Evolutionary conservation across 75 land plant genomes (phyloP).

Genomic region (Selaginella moellendorffii): DNA sequence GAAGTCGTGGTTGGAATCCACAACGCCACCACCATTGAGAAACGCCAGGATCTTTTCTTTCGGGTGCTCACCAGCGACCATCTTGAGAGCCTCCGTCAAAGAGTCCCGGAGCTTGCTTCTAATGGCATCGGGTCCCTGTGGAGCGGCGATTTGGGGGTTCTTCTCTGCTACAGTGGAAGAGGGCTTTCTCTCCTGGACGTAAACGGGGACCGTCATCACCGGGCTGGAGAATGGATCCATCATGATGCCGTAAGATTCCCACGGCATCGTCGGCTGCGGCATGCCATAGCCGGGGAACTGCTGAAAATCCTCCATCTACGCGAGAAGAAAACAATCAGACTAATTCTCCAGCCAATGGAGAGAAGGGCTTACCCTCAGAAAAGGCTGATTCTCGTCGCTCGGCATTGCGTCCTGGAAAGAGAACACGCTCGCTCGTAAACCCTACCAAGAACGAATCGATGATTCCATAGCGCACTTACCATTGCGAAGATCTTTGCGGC

Average conservation of each 20-base stretch:
- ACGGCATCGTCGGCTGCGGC: neutral
- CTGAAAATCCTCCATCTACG: neutral
- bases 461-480: too few species aligned
- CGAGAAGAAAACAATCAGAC: neutral
- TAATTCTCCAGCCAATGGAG: neutral
- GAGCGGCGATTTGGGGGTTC: neutral
- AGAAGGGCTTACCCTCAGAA: neutral
- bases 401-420: neutral
- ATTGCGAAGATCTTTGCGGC: too few species aligned
- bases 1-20: neutral
- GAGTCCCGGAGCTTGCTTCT: constrained; percentile 70
- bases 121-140: neutral
- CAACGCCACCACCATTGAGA: constrained; percentile 1
- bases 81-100: constrained; percentile 43
- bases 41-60: neutral
- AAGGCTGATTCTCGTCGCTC: neutral
- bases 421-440: neutral
- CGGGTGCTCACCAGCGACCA: constrained; percentile 17
- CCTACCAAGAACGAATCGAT: too few species aligned
- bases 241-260: neutral
- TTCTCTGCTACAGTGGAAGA: too few species aligned
- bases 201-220: neutral
- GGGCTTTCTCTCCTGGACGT: neutral
- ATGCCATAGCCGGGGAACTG: too few species aligned
- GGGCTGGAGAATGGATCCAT: neutral